Base-by-base conservation (phyloP, 176 grass and related monocot species). In the Carex kokanica region DNA sequence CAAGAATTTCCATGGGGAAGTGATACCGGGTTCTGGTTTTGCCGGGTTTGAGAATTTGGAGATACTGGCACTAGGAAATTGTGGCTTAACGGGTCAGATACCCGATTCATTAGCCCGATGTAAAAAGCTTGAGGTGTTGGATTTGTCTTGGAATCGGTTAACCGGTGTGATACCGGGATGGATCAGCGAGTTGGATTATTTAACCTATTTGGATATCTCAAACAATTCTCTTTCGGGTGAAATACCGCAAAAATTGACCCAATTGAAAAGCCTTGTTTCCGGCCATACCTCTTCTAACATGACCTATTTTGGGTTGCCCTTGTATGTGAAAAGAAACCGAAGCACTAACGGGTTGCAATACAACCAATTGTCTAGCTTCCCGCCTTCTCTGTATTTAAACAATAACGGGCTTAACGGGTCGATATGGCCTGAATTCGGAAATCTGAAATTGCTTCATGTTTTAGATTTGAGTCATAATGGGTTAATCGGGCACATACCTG, bases 111-210 rank as follows among this genome's bases (percentile, higher is more conserved):
- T 98, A n/a, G 5, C 82, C 58, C 83, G n/a, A 0, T 98, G 92
- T 84, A 86, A 84, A 86, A 98, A 87, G 82, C 17, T 98, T 77
- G 89, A 98, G 73, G 95, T 98, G 61, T 85, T 98, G 59, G 95
- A 98, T 93, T 84, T 98, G 87, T 98, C 95, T 10, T 98, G 95
- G 95, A 98, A 98, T 83, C 78, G 78, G 13, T 86, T 98, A 86
- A 90, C 64, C 23, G 92, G 92, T 55, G 23, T 40, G 74, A 81
- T 98, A 59, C 95, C 92, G 0, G 12, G 62, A 0, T 94, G 88
- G 90, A 90, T 94, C 52, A 90, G 92, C 3, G 64, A 90, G 62
- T 82, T 98, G 57, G 90, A 91, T 62, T 79, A 87, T 74, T 60
- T 98, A 80, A 94, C 81, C 71, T 98, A 98, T 74, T 84, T 98